Base-by-base conservation (phyloP, 73 alveolate species). In the Tetrahymena elliotti region DNA sequence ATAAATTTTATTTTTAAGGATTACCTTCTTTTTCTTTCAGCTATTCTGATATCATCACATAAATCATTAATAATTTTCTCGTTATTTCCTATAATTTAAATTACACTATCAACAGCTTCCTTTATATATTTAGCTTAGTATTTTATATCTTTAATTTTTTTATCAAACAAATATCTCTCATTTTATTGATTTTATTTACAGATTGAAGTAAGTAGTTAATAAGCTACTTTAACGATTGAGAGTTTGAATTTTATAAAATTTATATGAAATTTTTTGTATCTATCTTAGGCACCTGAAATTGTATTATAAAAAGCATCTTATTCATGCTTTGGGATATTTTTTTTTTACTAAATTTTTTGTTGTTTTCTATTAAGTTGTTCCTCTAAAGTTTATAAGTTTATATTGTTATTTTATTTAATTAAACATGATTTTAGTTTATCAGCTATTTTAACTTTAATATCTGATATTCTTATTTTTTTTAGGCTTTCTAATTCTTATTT, bases 91-190 rank as follows among this genome's bases (percentile, higher is more conserved):
- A 94, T 38, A 33, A 94, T 38, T 31, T 94, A 52, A 88, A 94
- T 94, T 22, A 94, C 84, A 38, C 93, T 84, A 35, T 94, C 96
- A 3, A 94, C 54, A 33, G 96, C 93, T 35, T 94, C 96, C 31
- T 94, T 88, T 53, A 94, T 33, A 94, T 35, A 94, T 20, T 94
- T 94, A 15, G 96, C 96, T 22, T 94, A 94, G 84, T 94, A 94
- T n/a, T 94, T 83, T 18, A 94, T 84, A 31, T 68, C 88, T 94
- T 94, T 94, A 11, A 31, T 93, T 34, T 84, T 84, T 53, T 92
- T 94, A 2, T 94, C 52, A 53, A 84, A 94, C 13, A 94, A 93
- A 84, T 88, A 94, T n/a, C 24, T 53, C 84, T 94, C 96, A 53
- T 94, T 94, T 94, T 94, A 33, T 40, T 53, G 93, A 41, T 94